Base-by-base conservation (phyloP, 2,329 filamentous ascomycete genomes). In the Verticillium longisporum region DNA sequence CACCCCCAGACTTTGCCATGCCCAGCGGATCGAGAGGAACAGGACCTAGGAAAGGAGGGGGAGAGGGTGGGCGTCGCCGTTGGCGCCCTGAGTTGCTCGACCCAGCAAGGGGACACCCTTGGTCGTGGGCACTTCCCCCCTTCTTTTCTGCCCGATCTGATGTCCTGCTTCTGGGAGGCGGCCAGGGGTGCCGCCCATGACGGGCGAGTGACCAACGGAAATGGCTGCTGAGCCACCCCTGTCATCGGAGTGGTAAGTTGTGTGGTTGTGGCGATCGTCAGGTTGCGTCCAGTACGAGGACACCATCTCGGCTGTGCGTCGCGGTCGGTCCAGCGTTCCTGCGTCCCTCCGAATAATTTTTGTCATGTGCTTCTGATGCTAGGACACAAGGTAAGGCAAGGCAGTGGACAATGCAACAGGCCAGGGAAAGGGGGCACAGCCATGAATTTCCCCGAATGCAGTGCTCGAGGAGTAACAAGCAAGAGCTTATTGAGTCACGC, bases 41-140 rank as follows among this genome's bases (percentile, higher is more conserved):
- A 58, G 26, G 26, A 26, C 26, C 65, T 73, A 18, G 72, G 74
- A 63, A 73, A 71, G 70, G 74, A 72, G 67, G 64, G 70, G 54
- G 71, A 69, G n/a, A n/a, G 66, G 64, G 70, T 50, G 55, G 55
- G n/a, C n/a, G 45, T n/a, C 7, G 11, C 18, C 45, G 45, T 50
- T 50, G 45, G 45, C 45, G n/a, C 45, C 26, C 26, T 26, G 4
- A 26, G 26, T 26, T 26, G 26, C 26, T 26, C 21, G 45, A 50
- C 4, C 45, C 45, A 21, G 45, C 45, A 50, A 18, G 45, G 45
- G 45, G 18, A 7, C 6, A 50, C 45, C 45, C 45, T 18, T 50
- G 45, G 45, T 11, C 21, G 21, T 50, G 45, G 45, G 45, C 45
- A 3, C 3, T 36, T 13, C 13, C 13, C 36, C 32, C 26, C 26